Base-by-base conservation (phyloP, 371 early-diverging fungal genomes). In the Saksenaea vasiformis region DNA sequence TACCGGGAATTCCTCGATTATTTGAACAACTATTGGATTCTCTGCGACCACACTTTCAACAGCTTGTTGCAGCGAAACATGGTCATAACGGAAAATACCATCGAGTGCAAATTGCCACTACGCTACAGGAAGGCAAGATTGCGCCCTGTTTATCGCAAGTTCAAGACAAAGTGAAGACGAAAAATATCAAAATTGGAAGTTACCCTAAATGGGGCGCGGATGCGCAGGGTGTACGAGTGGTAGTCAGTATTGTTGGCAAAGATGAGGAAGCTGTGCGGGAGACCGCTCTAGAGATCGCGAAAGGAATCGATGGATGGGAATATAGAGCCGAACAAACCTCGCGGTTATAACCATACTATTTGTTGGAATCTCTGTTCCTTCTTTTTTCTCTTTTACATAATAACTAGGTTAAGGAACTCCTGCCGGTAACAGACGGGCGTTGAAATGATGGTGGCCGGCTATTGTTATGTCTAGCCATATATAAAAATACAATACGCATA, bases 1-100 rank as follows among this genome's bases (percentile, higher is more conserved):
- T 92, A 9, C 93, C 93, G 0, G 92, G 92, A 0, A 77, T 92
- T 34, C 91, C 93, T 11, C 54, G 73, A 24, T 69, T 91, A 38
- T 92, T 92, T 67, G 78, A 82, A 54, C 68, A 65, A 13, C 71
- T 91, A 5, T 53, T 86, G 0, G 67, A 73, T 0, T 73, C 75
- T 1, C 57, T 83, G 2, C 63, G 60, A 26, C 77, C 78, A 1
- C 67, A 68, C 26, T 68, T 78, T 54, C 41, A 74, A 35, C 27
- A 64, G 0, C 27, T 69, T 15, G 58, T 69, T 9, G 70, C 61
- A 1, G 61, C 62, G 10, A 10, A 66, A 56, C 28, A 35, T 71
- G 64, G 71, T 44, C 9, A 28, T 0, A 15, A 55, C 56, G 60
- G 68, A 38, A 24, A 65, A 37, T 90, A 81, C 63, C 60, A 73